A percentile compares a stretch with the other conserved stretches of the same genome.
These are phyloP conservation scores for Sequoia sempervirens DNA, from an alignment of 75 land plant genomes.

Conservation along the genomic window DNA sequence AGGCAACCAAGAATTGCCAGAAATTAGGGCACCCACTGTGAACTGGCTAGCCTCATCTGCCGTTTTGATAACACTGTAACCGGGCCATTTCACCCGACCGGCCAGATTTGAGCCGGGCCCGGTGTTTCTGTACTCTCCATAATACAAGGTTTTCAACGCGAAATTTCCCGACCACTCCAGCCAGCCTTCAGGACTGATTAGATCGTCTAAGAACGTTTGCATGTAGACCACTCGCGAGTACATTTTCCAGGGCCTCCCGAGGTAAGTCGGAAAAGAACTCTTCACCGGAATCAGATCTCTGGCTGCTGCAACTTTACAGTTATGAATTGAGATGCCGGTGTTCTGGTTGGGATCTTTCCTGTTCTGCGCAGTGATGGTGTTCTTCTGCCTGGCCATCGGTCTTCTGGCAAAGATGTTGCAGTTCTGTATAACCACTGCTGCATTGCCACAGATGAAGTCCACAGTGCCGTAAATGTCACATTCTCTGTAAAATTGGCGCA, in stretches of 20 bases:
- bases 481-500: slow-evolving; percentile 41
- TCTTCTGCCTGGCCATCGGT: slow-evolving; percentile 14
- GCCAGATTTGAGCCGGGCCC: slow-evolving; percentile 17
- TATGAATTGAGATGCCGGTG: slow-evolving; percentile 36
- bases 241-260: slow-evolving; percentile 23
- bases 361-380: slow-evolving; percentile 20
- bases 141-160: slow-evolving; percentile 12
- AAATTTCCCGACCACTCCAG: slow-evolving; percentile 17
- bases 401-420: slow-evolving; percentile 17
- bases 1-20: slow-evolving; percentile 38
- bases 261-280: background rate
- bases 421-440: slow-evolving; percentile 28
- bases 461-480: slow-evolving; percentile 30
- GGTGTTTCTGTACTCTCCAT: slow-evolving; percentile 22
- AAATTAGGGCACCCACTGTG: slow-evolving; percentile 39
- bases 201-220: slow-evolving; percentile 10
- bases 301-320: slow-evolving; percentile 16
- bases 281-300: slow-evolving; percentile 9
- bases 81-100: slow-evolving; percentile 17
- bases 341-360: slow-evolving; percentile 16
- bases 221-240: slow-evolving; percentile 15
- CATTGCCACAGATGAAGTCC: slow-evolving; percentile 38
- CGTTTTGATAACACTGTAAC: background rate
- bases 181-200: slow-evolving; percentile 24
- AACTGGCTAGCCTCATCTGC: slow-evolving; percentile 25